Percentiles rank a stretch among this genome's conserved stretches.
Evolutionary conservation across 768 basidiomycete species (phyloP).

Genomic region (Boletus rufocinnamomeus): DNA sequence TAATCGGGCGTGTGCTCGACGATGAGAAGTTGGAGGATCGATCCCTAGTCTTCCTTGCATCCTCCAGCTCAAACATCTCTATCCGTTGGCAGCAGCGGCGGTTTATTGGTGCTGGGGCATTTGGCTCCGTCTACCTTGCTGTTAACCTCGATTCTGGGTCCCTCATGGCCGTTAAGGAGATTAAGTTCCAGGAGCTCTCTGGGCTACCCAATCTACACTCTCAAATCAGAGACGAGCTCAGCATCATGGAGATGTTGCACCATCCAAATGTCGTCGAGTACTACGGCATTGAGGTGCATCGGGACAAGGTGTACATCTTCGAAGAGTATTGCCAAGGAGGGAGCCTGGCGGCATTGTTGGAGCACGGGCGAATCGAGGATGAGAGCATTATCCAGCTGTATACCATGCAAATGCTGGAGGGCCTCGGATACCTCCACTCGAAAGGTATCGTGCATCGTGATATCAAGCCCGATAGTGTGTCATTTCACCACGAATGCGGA

Average conservation of each 20-base stretch:
- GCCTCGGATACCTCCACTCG: constrained; percentile 90
- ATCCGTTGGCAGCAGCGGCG: constrained; percentile 98
- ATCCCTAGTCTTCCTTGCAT: constrained; percentile 91
- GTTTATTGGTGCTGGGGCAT: constrained; percentile 98
- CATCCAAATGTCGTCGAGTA: constrained; percentile 99
- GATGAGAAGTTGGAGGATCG: constrained; percentile 93
- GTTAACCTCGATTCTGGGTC: constrained; percentile 95
- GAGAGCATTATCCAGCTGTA: constrained; percentile 95
- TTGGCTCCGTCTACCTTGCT: constrained; percentile 98
- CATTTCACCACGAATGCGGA: neutral
- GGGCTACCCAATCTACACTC: constrained; percentile 86
- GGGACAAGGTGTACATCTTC: constrained; percentile 98
- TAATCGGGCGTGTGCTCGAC: constrained; percentile 90
- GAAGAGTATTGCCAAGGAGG: constrained; percentile 98
- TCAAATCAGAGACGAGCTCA: constrained; percentile 93
- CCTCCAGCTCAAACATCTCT: constrained; percentile 93
- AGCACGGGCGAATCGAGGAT: constrained; percentile 94
- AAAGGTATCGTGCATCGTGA: constrained; percentile 94
- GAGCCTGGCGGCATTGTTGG: constrained; percentile 83
- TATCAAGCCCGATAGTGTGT: constrained; percentile 97
- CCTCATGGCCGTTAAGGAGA: constrained; percentile 99
- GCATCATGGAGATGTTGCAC: constrained; percentile 96
- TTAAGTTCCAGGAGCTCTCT: constrained; percentile 92
- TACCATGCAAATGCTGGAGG: constrained; percentile 96
- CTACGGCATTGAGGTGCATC: constrained; percentile 98